Conservation (phyloP, 2,329 filamentous ascomycete species). For the Stagonosporopsis vannaccii region DNA sequence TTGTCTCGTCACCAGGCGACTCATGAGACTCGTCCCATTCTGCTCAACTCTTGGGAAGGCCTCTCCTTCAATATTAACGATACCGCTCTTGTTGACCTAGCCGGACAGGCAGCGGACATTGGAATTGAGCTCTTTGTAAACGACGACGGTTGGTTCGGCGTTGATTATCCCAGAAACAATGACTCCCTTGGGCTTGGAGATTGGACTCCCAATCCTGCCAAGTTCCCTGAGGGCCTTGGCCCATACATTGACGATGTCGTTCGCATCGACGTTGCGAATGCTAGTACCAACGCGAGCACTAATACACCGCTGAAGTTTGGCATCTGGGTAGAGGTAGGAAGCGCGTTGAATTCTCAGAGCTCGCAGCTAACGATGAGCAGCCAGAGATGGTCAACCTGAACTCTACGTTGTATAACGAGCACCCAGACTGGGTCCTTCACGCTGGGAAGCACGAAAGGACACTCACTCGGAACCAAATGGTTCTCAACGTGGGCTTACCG, state of each 20-base stretch:
- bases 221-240: slow-evolving; percentile 65
- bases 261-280: slow-evolving; percentile 56
- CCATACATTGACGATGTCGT: slow-evolving; percentile 62
- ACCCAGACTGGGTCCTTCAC: slow-evolving; percentile 70
- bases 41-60: slow-evolving; percentile 73
- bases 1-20: slow-evolving; percentile 66
- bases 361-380: slow-evolving; percentile 2
- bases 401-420: slow-evolving; percentile 66
- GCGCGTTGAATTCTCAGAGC: neutral
- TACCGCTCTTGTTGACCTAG: slow-evolving; percentile 62
- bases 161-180: slow-evolving; percentile 65
- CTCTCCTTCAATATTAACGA: slow-evolving; percentile 66
- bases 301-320: slow-evolving; percentile 64
- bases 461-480: slow-evolving; percentile 64
- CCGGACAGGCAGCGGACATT: slow-evolving; percentile 63
- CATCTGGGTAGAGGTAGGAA: slow-evolving; percentile 65
- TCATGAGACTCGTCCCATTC: slow-evolving; percentile 59
- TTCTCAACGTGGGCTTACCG: slow-evolving; percentile 66
- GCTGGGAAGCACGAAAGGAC: slow-evolving; percentile 65
- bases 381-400: slow-evolving; percentile 73
- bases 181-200: slow-evolving; percentile 68
- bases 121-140: slow-evolving; percentile 70
- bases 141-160: slow-evolving; percentile 72
- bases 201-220: slow-evolving; percentile 65
- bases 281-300: slow-evolving; percentile 30